These are phyloP conservation scores for Yarrowia alimentaria DNA, from an alignment of 805 yeast genomes.

Conservation along the genomic window DNA sequence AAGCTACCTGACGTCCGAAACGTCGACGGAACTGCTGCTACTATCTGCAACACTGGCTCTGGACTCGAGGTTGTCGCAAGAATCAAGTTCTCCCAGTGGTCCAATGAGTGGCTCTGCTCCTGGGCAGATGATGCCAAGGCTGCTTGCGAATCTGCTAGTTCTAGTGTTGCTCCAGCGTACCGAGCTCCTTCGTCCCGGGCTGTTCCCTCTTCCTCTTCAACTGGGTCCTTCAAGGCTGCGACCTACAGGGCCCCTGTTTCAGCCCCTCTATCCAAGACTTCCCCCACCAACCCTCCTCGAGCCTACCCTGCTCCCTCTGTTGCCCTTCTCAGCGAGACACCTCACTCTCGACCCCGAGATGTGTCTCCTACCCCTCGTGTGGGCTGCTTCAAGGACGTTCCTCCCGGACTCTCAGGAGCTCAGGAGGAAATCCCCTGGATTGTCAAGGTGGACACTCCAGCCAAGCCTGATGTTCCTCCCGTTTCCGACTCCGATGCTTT, in stretches of 20 bases:
- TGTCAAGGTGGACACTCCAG: constrained; percentile 17
- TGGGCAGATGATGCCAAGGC: constrained; percentile 13
- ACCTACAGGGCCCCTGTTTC: not conserved
- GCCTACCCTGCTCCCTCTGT: not conserved
- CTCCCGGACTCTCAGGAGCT: constrained; percentile 20
- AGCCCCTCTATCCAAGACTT: constrained; percentile 1
- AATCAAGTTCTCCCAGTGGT: constrained; percentile 22
- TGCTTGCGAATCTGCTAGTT: not conserved
- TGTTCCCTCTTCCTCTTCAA: not conserved
- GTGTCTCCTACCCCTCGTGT: not conserved
- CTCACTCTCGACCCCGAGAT: no score
- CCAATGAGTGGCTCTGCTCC: constrained; percentile 18
- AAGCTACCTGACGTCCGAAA: constrained; percentile 6
- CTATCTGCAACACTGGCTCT: not conserved
- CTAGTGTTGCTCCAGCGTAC: not conserved
- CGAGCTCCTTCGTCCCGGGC: not conserved
- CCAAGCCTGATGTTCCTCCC: not conserved
- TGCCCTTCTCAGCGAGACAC: not conserved
- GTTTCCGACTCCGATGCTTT: not conserved
- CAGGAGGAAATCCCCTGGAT: constrained; percentile 19
- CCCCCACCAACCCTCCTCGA: constrained; percentile 2
- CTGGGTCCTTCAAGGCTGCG: not conserved
- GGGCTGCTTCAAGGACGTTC: constrained; percentile 20
- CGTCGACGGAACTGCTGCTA: constrained; percentile 5
- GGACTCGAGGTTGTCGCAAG: not conserved